Conservation (phyloP, 169 alveolate species). For the Cryptosporidium andersoni region DNA sequence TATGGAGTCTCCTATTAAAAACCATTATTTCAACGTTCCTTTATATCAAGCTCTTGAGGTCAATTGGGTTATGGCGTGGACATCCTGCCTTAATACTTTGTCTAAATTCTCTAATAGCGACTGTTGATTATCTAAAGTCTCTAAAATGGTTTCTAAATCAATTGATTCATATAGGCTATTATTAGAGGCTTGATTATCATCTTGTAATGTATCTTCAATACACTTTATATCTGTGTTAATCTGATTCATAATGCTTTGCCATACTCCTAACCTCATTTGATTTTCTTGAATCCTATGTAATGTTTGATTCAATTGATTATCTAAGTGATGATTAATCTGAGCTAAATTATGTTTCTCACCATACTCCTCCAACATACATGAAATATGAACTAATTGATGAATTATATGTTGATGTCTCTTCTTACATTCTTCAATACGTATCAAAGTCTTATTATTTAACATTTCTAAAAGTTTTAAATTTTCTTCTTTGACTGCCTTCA, state of each 20-base stretch:
- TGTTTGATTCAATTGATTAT: slow-evolving; percentile 49
- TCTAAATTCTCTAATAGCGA: slow-evolving; percentile 41
- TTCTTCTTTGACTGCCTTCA: slow-evolving; percentile 59
- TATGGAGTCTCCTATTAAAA: too few species aligned
- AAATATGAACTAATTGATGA: slow-evolving; percentile 61
- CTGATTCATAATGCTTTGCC: slow-evolving; percentile 60
- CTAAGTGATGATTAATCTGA: slow-evolving; percentile 58
- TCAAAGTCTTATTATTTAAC: slow-evolving; percentile 36
- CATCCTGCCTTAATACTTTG: slow-evolving; percentile 36
- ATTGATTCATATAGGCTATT: slow-evolving; percentile 14
- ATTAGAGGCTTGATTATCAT: background rate
- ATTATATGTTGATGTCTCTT: slow-evolving; percentile 58
- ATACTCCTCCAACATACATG: slow-evolving; percentile 64
- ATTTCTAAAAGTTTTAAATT: slow-evolving; percentile 39
- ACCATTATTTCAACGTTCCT: background rate
- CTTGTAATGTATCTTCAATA: slow-evolving; percentile 56
- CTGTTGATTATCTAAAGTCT: slow-evolving; percentile 53
- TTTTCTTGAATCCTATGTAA: slow-evolving; percentile 61
- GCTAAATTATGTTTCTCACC: slow-evolving; percentile 54
- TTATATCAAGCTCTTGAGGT: slow-evolving; percentile 5
- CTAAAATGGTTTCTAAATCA: slow-evolving; percentile 38
- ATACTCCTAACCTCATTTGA: slow-evolving; percentile 56
- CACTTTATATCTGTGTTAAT: slow-evolving; percentile 58
- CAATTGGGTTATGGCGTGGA: slow-evolving; percentile 16
- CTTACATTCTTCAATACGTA: slow-evolving; percentile 60